Evolutionary conservation across 169 alveolate species (phyloP), one percentile per base, ranked within the genome.

Genomic region (Cryptosporidium tyzzeri): DNA sequence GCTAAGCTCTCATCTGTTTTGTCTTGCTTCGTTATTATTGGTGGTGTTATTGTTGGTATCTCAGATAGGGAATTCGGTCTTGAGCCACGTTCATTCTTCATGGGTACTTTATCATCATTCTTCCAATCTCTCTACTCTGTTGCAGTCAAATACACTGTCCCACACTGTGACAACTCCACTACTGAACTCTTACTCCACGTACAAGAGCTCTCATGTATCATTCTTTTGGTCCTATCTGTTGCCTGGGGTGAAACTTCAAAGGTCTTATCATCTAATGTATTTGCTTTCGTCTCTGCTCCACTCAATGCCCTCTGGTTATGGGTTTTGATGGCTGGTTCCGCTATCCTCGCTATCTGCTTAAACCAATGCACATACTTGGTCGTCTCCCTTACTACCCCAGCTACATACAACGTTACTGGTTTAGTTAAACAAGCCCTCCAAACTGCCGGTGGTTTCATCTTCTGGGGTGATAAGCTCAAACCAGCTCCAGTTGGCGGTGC

Each of bases 401-500:
- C 75, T 21, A 80, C 89, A 10, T 80, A 80, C 89, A 80, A 80
- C 67, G 89, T 80, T 41, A 80, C 75, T 58, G 89, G 89, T 80
- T 48, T 80, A 21, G 89, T 80, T 26, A 80, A 80, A 29, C 89
- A 80, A 59, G 89, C 75, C 9, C 53, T 80, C 21, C 89, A 80
- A 51, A 80, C 89, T 3, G 89, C 89, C 3, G 89, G 89, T 62
- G 89, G 89, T 9, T 80, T 80, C 80, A 65, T 80, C 73, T 41
- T 80, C 69, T 80, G 89, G 89, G 59, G 59, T 35, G 89, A 80
- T 48, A 39, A 33, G 50, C 65, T 41, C 9, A 80, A 80, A 35
- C 89, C 89, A 65, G 89, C 80, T 31, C 89, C 89, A 80, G 89
- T 80, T 26, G 65, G 31, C 1, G 89, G 89, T 80, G 89, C 89